Conservation (phyloP, 1,139 yeast genomes). For the Zygosaccharomyces sapae region DNA sequence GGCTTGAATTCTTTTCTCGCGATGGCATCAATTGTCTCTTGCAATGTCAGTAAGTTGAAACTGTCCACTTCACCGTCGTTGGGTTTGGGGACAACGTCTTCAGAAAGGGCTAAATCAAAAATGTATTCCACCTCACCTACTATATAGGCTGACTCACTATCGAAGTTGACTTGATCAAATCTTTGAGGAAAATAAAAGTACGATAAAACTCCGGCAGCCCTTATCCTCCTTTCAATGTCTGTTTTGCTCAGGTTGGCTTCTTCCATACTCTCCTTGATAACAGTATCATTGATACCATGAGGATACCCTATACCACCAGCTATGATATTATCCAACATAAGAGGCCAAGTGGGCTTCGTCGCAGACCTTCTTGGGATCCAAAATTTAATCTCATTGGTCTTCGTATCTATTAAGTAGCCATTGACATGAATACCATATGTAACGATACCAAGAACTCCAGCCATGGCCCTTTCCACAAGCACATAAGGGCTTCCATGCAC, state of each 20-base stretch:
- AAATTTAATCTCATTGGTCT: constrained; percentile 46
- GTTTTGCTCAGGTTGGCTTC: constrained; percentile 74
- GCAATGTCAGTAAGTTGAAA: constrained; percentile 58
- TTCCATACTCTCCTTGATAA: constrained; percentile 79
- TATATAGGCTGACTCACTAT: constrained; percentile 48
- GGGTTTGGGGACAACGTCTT: constrained; percentile 57
- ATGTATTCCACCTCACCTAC: constrained; percentile 88
- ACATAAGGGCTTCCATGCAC: constrained; percentile 59
- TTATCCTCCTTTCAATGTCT: constrained; percentile 46
- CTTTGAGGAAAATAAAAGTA: constrained; percentile 50
- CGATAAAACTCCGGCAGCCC: constrained; percentile 61
- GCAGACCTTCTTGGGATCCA: constrained; percentile 85
- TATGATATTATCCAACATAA: constrained; percentile 85
- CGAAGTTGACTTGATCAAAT: constrained; percentile 29
- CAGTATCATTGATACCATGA: constrained; percentile 68
- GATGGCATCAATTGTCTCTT: constrained; percentile 51
- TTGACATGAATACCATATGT: constrained; percentile 88
- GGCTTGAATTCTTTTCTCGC: constrained; percentile 70
- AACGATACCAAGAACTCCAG: constrained; percentile 76
- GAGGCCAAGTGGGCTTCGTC: constrained; percentile 82
- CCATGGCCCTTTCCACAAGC: constrained; percentile 71
- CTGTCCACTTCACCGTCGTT: constrained; percentile 83
- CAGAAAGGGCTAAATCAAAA: constrained; percentile 63
- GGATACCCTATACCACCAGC: constrained; percentile 95
- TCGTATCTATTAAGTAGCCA: constrained; percentile 58